Conservation (phyloP, 441 rosid species). For the Populus hybrid region DNA sequence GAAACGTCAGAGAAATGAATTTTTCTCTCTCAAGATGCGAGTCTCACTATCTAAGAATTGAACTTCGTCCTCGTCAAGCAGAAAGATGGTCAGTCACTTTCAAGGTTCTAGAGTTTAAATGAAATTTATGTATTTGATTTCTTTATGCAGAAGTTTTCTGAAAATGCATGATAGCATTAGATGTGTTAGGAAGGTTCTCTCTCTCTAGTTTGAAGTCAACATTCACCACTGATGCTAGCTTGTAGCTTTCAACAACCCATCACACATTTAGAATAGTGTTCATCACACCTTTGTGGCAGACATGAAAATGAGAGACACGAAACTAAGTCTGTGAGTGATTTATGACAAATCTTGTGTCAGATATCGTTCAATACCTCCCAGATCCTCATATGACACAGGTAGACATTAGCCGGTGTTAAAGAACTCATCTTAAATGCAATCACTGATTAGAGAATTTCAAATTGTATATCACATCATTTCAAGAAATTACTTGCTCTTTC, state of each 20-base stretch:
- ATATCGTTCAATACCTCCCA: background rate
- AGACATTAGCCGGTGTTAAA: background rate
- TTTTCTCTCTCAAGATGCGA: no score
- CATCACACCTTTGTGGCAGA: background rate
- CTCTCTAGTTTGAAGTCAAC: background rate
- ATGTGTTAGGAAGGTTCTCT: background rate
- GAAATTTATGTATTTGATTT: background rate
- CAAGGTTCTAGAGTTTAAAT: no score
- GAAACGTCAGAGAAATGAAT: background rate
- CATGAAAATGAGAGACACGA: background rate
- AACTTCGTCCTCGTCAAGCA: no score
- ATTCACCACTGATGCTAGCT: background rate
- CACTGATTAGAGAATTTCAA: background rate
- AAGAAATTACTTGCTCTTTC: background rate
- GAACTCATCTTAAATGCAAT: background rate
- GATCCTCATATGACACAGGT: background rate
- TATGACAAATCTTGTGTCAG: background rate
- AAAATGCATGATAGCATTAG: background rate
- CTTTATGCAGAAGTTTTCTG: background rate
- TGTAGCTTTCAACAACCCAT: background rate
- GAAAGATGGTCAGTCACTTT: no score
- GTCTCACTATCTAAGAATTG: no score
- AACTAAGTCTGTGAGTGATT: background rate
- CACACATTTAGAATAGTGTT: background rate
- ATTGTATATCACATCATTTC: background rate